Conservation (phyloP, 805 yeast genomes). For the Ogataea corticis region DNA sequence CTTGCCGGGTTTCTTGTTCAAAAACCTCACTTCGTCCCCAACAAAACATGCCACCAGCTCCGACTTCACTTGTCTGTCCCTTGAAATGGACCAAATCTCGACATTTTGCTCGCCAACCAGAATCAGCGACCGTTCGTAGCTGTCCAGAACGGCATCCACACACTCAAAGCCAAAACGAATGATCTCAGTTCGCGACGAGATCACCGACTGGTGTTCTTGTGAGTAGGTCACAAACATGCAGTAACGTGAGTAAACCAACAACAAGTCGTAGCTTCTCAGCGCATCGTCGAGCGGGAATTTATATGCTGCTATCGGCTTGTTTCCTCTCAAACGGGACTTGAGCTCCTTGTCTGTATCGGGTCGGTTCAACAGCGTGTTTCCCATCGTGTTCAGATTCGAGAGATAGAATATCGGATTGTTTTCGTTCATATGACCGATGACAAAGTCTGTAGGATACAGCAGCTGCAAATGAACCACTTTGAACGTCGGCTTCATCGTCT, state of each 20-base stretch:
- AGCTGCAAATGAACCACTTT: constrained; percentile 26
- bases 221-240: constrained; percentile 29
- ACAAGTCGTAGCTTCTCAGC: constrained; percentile 25
- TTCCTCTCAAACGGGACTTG: constrained; percentile 26
- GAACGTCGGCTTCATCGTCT: constrained; percentile 30
- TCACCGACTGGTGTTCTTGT: constrained; percentile 19
- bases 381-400: constrained; percentile 29
- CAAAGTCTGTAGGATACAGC: constrained; percentile 31
- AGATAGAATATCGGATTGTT: constrained; percentile 30
- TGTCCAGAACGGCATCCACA: constrained; percentile 30
- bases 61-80: constrained; percentile 21
- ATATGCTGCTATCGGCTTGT: constrained; percentile 31
- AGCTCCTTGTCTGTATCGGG: constrained; percentile 27
- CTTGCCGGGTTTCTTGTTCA: constrained; percentile 31
- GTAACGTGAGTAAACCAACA: constrained; percentile 31
- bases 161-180: constrained; percentile 29
- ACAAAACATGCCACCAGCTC: constrained; percentile 27
- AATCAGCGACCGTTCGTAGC: constrained; percentile 26
- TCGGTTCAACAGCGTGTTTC: constrained; percentile 27
- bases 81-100: constrained; percentile 30
- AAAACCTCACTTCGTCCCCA: constrained; percentile 25
- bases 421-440: constrained; percentile 29
- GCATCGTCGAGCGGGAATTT: constrained; percentile 20
- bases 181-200: constrained; percentile 29
- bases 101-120: constrained; percentile 25